Evolutionary conservation across 306 rosid species (phyloP).

Genomic region (Geum urbanum): DNA sequence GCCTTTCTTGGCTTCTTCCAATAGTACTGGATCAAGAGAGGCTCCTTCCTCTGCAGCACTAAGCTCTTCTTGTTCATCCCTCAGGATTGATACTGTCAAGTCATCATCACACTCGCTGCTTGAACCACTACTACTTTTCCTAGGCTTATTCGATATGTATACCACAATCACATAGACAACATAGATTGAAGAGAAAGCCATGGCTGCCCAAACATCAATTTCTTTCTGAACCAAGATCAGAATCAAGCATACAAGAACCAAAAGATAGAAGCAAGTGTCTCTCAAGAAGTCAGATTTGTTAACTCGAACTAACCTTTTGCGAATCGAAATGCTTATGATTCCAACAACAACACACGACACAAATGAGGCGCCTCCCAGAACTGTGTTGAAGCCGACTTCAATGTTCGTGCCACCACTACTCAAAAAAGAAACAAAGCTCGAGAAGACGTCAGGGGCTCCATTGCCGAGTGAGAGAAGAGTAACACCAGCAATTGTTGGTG

Average conservation of each 20-base stretch:
- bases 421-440: conserved; percentile 66
- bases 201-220: conserved; percentile 55
- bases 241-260: conserved; percentile 44
- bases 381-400: conserved; percentile 62
- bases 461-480: conserved; percentile 86
- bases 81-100: conserved; percentile 41
- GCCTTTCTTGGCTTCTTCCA: conserved; percentile 20
- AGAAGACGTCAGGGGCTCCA: conserved; percentile 86
- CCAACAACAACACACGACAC: conserved; percentile 67
- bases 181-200: conserved; percentile 54
- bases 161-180: conserved; percentile 61
- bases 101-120: conserved; percentile 16
- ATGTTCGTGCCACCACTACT: conserved; percentile 39
- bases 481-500: conserved; percentile 88
- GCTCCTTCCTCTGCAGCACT: conserved; percentile 20
- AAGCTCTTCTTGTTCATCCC: conserved; percentile 32
- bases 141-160: conserved; percentile 44
- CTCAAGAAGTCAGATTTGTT: conserved; percentile 55
- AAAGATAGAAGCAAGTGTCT: conserved; percentile 54
- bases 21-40: background rate
- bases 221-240: conserved; percentile 46
- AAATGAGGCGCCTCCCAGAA: conserved; percentile 78
- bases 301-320: conserved; percentile 36
- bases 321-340: conserved; percentile 48
- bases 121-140: conserved; percentile 14